A percentile compares a stretch with the other conserved stretches of the same genome.
Evolutionary conservation across 176 grass and related monocot species (phyloP).

Genomic region (Poa pratensis): DNA sequence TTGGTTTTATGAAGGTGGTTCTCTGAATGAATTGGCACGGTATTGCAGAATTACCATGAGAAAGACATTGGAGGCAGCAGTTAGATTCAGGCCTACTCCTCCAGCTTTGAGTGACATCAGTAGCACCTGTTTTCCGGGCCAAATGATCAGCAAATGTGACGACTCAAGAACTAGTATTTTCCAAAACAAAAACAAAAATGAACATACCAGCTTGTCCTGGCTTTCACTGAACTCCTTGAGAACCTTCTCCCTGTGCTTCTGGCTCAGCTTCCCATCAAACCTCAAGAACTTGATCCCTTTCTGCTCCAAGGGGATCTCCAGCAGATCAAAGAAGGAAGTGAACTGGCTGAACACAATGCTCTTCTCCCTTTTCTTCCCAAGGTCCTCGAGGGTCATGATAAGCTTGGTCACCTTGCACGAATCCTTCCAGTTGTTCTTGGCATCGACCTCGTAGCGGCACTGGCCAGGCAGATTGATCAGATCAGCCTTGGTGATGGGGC

Average conservation of each 20-base stretch:
- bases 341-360: slow-evolving; percentile 97
- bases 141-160: slow-evolving; percentile 25
- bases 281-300: slow-evolving; percentile 72
- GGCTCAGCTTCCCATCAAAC: slow-evolving; percentile 78
- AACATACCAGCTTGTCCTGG: slow-evolving; percentile 65
- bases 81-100: slow-evolving; percentile 89
- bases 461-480: slow-evolving; percentile 69
- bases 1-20: neutral
- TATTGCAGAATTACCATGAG: slow-evolving; percentile 61
- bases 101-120: slow-evolving; percentile 86
- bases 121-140: slow-evolving; percentile 63
- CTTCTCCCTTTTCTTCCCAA: slow-evolving; percentile 68
- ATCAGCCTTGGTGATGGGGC: slow-evolving; percentile 53
- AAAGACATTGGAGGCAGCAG: slow-evolving; percentile 91
- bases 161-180: neutral
- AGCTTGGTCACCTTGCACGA: slow-evolving; percentile 78
- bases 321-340: slow-evolving; percentile 89
- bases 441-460: slow-evolving; percentile 63
- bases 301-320: slow-evolving; percentile 67
- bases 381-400: slow-evolving; percentile 54
- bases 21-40: neutral
- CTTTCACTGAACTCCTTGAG: slow-evolving; percentile 81
- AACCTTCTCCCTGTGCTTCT: slow-evolving; percentile 72
- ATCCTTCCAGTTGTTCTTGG: slow-evolving; percentile 89
- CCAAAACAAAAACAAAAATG: neutral